These are phyloP conservation scores for Dryadomyces quercivorus DNA, from an alignment of 2,329 filamentous ascomycete genomes.

Conservation along the genomic window DNA sequence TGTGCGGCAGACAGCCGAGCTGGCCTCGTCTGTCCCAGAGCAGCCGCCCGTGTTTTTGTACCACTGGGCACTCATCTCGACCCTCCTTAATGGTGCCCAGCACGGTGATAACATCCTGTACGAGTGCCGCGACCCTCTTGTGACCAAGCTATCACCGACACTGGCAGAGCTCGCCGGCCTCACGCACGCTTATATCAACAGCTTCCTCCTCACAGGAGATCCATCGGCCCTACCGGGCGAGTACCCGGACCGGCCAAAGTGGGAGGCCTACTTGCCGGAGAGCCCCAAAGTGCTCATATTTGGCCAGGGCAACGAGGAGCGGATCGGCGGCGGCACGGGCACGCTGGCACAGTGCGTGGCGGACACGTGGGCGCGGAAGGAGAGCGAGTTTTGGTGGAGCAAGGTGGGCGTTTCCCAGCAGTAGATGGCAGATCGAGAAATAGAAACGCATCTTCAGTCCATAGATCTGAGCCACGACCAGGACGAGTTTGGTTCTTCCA, in stretches of 20 bases:
- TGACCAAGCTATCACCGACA: conserved; percentile 21
- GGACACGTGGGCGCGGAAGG: conserved; percentile 28
- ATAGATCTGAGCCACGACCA: background rate
- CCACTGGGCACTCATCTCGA: conserved; percentile 38
- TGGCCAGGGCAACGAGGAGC: conserved; percentile 32
- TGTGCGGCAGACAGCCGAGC: conserved; percentile 33
- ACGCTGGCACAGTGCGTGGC: conserved; percentile 23
- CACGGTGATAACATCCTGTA: conserved; percentile 37
- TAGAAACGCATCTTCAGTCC: background rate
- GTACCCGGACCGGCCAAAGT: background rate
- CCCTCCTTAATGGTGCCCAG: conserved; percentile 28
- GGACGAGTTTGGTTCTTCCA: no score
- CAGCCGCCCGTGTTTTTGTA: conserved; percentile 37
- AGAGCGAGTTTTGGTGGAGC: conserved; percentile 36
- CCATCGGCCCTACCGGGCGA: background rate
- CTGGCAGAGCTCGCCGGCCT: conserved; percentile 29
- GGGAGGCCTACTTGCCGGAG: background rate
- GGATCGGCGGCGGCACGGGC: conserved; percentile 27
- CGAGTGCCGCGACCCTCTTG: conserved; percentile 26
- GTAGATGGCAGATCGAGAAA: conserved; percentile 1
- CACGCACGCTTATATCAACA: conserved; percentile 34
- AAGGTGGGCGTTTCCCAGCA: conserved; percentile 16
- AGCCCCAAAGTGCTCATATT: conserved; percentile 25
- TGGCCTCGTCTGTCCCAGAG: background rate
- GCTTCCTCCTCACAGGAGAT: conserved; percentile 32